Conservation (phyloP, 164 flowering plant genomes). For the Piper longum region DNA sequence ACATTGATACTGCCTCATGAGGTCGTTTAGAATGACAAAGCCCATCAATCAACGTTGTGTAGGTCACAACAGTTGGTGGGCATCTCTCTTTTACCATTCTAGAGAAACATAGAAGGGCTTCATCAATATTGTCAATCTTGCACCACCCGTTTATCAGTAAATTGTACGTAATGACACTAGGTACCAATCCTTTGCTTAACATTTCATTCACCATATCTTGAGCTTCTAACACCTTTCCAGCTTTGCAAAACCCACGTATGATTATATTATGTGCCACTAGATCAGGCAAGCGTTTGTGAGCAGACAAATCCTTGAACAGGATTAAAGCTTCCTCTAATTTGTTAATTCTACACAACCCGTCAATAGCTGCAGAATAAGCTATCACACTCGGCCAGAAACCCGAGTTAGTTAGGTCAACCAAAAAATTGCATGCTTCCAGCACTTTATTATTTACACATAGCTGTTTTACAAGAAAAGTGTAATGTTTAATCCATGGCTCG, state of each 20-base stretch:
- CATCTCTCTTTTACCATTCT: conserved; percentile 39
- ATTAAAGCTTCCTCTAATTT: conserved; percentile 47
- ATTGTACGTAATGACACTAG: conserved; percentile 78
- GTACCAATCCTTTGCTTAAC: conserved; percentile 45
- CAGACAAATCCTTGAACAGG: conserved; percentile 40
- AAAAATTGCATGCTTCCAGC: conserved; percentile 50
- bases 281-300: conserved; percentile 51
- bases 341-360: conserved; percentile 35
- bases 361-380: conserved; percentile 54
- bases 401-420: conserved; percentile 35
- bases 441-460: conserved; percentile 39
- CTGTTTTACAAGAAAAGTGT: conserved; percentile 41
- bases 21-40: conserved; percentile 51
- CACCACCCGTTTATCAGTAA: conserved; percentile 66
- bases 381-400: conserved; percentile 61
- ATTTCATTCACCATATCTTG: conserved; percentile 36
- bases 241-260: conserved; percentile 60
- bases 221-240: conserved; percentile 46
- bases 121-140: conserved; percentile 43
- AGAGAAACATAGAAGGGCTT: conserved; percentile 37
- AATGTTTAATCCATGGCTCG: conserved; percentile 75
- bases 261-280: conserved; percentile 65
- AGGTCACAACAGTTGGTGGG: conserved; percentile 59
- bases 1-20: conserved; percentile 51
- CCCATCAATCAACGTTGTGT: conserved; percentile 69